Evolutionary conservation across 352 stramenopile genomes (phyloP).

Genomic region (Elongisporangium senticosum): DNA sequence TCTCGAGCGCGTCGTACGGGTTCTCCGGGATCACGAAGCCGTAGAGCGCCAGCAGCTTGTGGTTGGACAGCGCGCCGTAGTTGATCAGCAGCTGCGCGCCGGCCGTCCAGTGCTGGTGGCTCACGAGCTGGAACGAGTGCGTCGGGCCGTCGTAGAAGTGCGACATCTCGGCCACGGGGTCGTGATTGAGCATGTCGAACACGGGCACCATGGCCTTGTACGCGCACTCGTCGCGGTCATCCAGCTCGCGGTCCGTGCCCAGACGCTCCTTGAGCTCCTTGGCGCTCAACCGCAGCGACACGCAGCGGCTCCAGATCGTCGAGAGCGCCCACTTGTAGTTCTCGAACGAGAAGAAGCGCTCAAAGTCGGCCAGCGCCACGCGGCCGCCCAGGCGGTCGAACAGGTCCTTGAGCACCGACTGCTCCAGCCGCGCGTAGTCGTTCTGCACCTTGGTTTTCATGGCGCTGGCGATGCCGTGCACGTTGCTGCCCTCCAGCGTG

Average conservation of each 20-base stretch:
- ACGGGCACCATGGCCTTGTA: slow-evolving; percentile 82
- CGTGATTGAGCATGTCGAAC: slow-evolving; percentile 86
- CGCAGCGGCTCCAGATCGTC: slow-evolving; percentile 83
- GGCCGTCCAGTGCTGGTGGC: slow-evolving; percentile 66
- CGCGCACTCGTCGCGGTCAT: slow-evolving; percentile 12
- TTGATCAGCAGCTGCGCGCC: slow-evolving; percentile 76
- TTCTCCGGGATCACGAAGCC: slow-evolving; percentile 71
- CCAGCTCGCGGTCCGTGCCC: slow-evolving; percentile 1
- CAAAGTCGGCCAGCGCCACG: slow-evolving; percentile 21
- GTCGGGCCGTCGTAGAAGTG: slow-evolving; percentile 55
- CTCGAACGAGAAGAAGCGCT: slow-evolving; percentile 51
- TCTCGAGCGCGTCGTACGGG: slow-evolving; percentile 62
- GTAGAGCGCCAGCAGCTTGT: slow-evolving; percentile 77
- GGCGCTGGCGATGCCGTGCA: slow-evolving; percentile 60
- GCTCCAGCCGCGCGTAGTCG: slow-evolving; percentile 40
- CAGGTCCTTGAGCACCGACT: slow-evolving; percentile 40
- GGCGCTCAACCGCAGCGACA: slow-evolving; percentile 45
- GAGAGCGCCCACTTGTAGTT: slow-evolving; percentile 83
- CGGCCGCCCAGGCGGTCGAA: slow-evolving; percentile 29
- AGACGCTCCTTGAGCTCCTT: slow-evolving; percentile 9
- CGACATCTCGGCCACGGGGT: slow-evolving; percentile 64
- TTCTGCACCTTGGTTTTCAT: slow-evolving; percentile 46
- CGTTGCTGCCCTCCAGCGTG: slow-evolving; percentile 47
- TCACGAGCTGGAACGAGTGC: slow-evolving; percentile 58
- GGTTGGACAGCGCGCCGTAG: slow-evolving; percentile 77